These are phyloP conservation scores for Letharia lupina DNA, from an alignment of 495 filamentous ascomycete genomes.

Conservation along the genomic window DNA sequence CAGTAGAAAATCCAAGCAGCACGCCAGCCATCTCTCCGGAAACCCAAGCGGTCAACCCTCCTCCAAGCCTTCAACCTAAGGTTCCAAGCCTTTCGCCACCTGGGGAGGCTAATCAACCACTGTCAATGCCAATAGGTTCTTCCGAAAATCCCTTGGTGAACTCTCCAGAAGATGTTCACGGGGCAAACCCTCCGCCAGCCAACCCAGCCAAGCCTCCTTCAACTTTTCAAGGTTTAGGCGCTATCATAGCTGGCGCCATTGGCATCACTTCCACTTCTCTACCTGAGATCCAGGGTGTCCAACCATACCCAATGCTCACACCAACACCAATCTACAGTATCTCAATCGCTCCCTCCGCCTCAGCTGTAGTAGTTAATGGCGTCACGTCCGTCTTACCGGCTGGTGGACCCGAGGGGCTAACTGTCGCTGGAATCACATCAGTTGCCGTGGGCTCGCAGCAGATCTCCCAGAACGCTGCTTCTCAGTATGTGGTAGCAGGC, in stretches of 20 bases:
- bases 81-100: too few relatives aligned
- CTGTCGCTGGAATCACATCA: not conserved
- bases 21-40: not conserved
- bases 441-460: not conserved
- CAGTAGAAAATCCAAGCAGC: not conserved
- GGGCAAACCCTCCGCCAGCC: not conserved
- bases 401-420: not conserved
- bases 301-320: not conserved
- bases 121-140: too few relatives aligned
- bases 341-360: constrained; percentile 15
- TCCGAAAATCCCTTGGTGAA: not conserved
- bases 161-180: not conserved
- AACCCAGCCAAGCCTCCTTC: not conserved
- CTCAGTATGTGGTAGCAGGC: constrained; percentile 9
- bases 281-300: not conserved
- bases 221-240: not conserved
- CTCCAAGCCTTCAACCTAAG: not conserved
- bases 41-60: not conserved
- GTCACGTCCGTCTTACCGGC: not conserved
- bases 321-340: not conserved
- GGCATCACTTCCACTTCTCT: not conserved
- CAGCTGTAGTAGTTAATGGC: constrained; percentile 14
- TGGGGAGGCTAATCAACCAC: too few relatives aligned
- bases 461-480: not conserved
- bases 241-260: not conserved